Conservation (phyloP, 257 asterid species). For the Nicotiana tabacum region DNA sequence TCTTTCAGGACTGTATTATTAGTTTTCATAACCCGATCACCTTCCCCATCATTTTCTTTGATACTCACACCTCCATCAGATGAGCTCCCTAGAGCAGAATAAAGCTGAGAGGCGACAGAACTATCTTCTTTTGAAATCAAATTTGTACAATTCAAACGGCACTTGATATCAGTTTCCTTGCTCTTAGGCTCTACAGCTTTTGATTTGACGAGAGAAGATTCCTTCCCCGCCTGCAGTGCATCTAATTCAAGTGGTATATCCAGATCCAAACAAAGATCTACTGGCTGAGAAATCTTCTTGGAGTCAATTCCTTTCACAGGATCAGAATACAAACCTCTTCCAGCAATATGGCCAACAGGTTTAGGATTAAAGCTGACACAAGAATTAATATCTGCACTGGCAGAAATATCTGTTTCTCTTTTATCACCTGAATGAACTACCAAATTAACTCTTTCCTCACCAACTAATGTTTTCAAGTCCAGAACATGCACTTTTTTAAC, state of each 20-base stretch:
- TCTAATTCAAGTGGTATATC: background rate
- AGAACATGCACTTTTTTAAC: conserved; percentile 26
- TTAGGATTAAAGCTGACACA: conserved; percentile 27
- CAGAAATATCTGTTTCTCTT: conserved; percentile 43
- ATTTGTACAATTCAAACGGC: conserved; percentile 16
- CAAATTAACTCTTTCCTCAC: conserved; percentile 31
- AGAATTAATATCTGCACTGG: conserved; percentile 18
- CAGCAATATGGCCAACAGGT: conserved; percentile 27
- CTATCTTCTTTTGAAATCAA: conserved; percentile 31
- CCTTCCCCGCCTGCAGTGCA: background rate
- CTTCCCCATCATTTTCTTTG: conserved; percentile 31
- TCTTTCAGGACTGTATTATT: conserved; percentile 35
- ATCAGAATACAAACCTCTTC: conserved; percentile 24
- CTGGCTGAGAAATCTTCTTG: conserved; percentile 6
- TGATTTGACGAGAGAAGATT: conserved; percentile 25
- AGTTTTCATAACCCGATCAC: conserved; percentile 26
- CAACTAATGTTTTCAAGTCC: conserved; percentile 26
- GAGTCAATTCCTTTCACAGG: background rate
- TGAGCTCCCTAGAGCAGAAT: conserved; percentile 27
- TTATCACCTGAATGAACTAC: conserved; percentile 70
- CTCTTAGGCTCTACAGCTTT: conserved; percentile 30
- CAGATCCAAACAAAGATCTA: conserved; percentile 10
- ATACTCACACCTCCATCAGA: conserved; percentile 24
- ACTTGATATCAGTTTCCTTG: conserved; percentile 24
- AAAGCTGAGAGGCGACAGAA: conserved; percentile 27